Evolutionary conservation across 495 filamentous ascomycete genomes (phyloP), one percentile per base, ranked within the genome.

Genomic region (Penicillium antarcticum): DNA sequence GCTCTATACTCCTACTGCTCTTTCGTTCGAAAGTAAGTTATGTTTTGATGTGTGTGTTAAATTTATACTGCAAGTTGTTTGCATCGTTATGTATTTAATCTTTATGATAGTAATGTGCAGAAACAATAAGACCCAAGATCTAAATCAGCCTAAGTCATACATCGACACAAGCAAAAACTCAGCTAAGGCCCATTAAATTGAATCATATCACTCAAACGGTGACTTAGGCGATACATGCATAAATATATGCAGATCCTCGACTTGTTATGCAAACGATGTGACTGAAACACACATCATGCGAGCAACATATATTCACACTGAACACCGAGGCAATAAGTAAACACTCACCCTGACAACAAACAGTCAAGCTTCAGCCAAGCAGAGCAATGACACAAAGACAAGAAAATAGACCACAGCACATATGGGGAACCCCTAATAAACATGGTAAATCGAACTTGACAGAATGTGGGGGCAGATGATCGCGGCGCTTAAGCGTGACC

Each of bases 401-500:
- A 21, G 5, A 13, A 14, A 23, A 42, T 13, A 21, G 3, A 5
- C 19, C 32, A 34, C 10, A 37, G 12, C 2, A 29, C 7, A 29
- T 29, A 3, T 7, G 26, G 2, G 26, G 16, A 34, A 34, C 1
- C 32, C 3, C 36, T 0, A 33, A 23, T 13, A 11, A 38, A 16
- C 17, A 34, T 48, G 13, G 16, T 53, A 41, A 54, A 53, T 49
- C 24, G 10, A 33, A 17, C 8, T 26, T 2, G 37, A 34, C 29
- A 23, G 26, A n/a, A 42, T 41, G 46, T 34, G 36, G 42, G 38
- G 57, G 35, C 60, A 53, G 57, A 39, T 63, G 60, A 63, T 54
- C 40, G 42, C 44, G 39, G 62, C 62, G 62, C 56, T 62, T 63
- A 63, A 50, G 48, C 45, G 56, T 65, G 62, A 65, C 59, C 38